Evolutionary conservation across 345 rosid genomes (phyloP).

Genomic region (Trapa incisa): DNA sequence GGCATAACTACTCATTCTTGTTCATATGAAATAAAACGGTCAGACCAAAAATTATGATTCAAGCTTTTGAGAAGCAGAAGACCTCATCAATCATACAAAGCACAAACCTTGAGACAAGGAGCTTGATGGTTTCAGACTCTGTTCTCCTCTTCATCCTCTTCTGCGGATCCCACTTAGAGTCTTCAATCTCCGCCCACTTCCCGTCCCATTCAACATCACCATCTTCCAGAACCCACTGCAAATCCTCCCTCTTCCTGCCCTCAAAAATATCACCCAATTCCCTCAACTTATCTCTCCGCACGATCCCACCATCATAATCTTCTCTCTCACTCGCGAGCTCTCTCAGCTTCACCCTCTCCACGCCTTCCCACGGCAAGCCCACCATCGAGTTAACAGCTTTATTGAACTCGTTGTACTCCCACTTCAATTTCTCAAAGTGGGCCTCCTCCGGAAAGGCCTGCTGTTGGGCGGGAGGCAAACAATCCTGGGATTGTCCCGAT

Average conservation of each 20-base stretch:
- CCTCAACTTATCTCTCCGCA: conserved; percentile 44
- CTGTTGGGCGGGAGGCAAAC: conserved; percentile 33
- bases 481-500: conserved; percentile 18
- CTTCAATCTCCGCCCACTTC: conserved; percentile 13
- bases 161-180: conserved; percentile 25
- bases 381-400: conserved; percentile 29
- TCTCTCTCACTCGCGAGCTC: conserved; percentile 40
- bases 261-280: conserved; percentile 62
- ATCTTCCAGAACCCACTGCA: conserved; percentile 79
- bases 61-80: neutral
- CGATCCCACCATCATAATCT: conserved; percentile 29
- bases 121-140: conserved; percentile 54
- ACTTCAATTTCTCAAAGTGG: conserved; percentile 35
- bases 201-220: conserved; percentile 56
- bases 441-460: conserved; percentile 34
- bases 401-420: conserved; percentile 56
- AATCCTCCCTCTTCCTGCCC: conserved; percentile 27
- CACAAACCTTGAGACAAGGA: conserved; percentile 57
- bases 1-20: neutral
- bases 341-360: conserved; percentile 42
- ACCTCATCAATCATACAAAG: neutral
- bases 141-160: conserved; percentile 44
- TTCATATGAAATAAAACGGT: too few species aligned
- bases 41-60: neutral
- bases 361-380: conserved; percentile 88